These are phyloP conservation scores for Fragaria iinumae DNA, from an alignment of 306 rosid genomes.

Conservation along the genomic window DNA sequence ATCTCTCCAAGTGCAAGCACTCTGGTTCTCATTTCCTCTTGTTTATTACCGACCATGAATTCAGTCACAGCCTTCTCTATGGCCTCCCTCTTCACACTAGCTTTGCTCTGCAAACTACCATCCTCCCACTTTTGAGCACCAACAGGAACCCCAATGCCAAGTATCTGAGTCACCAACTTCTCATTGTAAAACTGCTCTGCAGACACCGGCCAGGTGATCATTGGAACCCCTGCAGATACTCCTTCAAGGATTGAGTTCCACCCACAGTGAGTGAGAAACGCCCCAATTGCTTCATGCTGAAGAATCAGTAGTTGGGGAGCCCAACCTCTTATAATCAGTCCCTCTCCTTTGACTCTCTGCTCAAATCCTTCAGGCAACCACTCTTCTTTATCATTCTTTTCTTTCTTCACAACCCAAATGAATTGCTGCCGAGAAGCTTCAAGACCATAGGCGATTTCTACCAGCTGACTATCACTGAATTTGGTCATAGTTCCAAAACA, in stretches of 20 bases:
- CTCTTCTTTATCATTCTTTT: conserved; percentile 16
- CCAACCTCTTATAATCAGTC: conserved; percentile 33
- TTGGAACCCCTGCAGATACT: conserved; percentile 27
- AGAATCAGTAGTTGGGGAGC: conserved; percentile 41
- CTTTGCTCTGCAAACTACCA: conserved; percentile 20
- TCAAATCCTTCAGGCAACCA: conserved; percentile 29
- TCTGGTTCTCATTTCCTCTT: conserved; percentile 33
- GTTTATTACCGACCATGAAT: conserved; percentile 35
- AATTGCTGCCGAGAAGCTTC: conserved; percentile 45
- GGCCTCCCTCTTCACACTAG: conserved; percentile 9
- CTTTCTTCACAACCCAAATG: conserved; percentile 45
- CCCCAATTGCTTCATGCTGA: conserved; percentile 33
- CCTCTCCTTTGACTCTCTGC: conserved; percentile 30
- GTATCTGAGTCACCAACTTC: conserved; percentile 21
- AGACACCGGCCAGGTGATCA: conserved; percentile 39
- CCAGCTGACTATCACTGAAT: conserved; percentile 38
- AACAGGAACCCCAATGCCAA: conserved; percentile 27
- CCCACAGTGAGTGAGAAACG: conserved; percentile 44
- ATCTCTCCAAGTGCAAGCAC: conserved; percentile 2
- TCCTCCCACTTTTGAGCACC: conserved; percentile 28
- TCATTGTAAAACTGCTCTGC: conserved; percentile 39
- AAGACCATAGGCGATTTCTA: conserved; percentile 46
- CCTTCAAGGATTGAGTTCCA: conserved; percentile 33
- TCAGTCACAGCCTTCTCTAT: conserved; percentile 32
- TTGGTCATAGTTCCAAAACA: conserved; percentile 39